A percentile compares a stretch with the other conserved stretches of the same genome.
Conservation (phyloP, 2,329 filamentous ascomycete species). For the Neofusicoccum laricinum region DNA sequence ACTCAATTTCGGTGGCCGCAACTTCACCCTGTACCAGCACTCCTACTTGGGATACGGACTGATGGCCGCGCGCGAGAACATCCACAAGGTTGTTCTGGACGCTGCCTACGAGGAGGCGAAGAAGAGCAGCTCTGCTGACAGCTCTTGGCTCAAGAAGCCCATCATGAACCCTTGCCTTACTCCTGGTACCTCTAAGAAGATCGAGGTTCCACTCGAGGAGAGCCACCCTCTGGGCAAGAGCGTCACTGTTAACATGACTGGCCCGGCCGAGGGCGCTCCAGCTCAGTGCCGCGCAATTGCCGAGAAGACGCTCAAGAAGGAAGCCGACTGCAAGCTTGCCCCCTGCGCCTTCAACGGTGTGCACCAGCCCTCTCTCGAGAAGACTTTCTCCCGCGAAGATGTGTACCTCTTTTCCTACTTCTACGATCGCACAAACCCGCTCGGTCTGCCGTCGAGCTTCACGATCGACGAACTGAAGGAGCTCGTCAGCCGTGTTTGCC, state of each 20-base stretch:
- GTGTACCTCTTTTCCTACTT: conserved; percentile 98
- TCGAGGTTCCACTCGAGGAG: conserved; percentile 68
- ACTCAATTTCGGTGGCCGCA: conserved; percentile 82
- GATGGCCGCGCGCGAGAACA: conserved; percentile 87
- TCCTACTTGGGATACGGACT: conserved; percentile 95
- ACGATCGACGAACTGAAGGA: conserved; percentile 87
- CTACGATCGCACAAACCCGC: conserved; percentile 86
- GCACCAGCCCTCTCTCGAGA: conserved; percentile 85
- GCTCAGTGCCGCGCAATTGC: conserved; percentile 87
- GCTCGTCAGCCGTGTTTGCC: conserved; percentile 79
- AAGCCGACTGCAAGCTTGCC: conserved; percentile 72
- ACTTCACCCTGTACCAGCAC: conserved; percentile 95
- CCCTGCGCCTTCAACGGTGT: conserved; percentile 99
- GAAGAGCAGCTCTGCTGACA: conserved; percentile 26
- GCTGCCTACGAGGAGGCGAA: conserved; percentile 65
- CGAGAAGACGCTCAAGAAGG: conserved; percentile 88
- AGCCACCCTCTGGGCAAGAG: conserved; percentile 63
- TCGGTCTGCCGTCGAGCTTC: conserved; percentile 98
- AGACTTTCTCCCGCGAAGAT: conserved; percentile 89
- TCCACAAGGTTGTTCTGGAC: conserved; percentile 74
- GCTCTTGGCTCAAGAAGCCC: conserved; percentile 66
- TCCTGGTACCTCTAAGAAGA: conserved; percentile 70
- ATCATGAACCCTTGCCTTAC: conserved; percentile 83
- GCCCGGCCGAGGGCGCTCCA: conserved; percentile 70
- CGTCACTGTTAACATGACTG: conserved; percentile 80